A percentile compares a stretch with the other conserved stretches of the same genome.
phyloP scores from a whole-genome alignment of 2,329 filamentous ascomycete species.

The Zelopaecilomyces penicillatus region DNA sequence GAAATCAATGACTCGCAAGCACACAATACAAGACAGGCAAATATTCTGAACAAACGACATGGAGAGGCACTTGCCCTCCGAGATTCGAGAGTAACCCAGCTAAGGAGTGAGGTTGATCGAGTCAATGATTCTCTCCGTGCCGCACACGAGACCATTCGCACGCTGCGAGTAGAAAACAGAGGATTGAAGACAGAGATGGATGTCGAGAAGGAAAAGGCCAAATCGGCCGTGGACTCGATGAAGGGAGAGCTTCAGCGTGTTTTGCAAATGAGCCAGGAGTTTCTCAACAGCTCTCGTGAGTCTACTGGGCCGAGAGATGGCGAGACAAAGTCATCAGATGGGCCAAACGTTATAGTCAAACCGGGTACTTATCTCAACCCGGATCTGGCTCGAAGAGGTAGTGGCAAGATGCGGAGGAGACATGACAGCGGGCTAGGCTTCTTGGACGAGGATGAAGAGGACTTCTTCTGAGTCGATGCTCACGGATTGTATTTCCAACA shows the following conservation, averaged over 20 bases:
- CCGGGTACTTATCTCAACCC: conserved; percentile 17
- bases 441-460: conserved; percentile 43
- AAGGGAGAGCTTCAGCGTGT: conserved; percentile 43
- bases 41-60: conserved; percentile 31
- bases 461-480: conserved; percentile 15
- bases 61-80: conserved; percentile 40
- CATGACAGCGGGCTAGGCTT: conserved; percentile 49
- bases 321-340: not conserved
- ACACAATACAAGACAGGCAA: conserved; percentile 22
- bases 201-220: conserved; percentile 3
- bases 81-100: conserved; percentile 41
- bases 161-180: conserved; percentile 38
- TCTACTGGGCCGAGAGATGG: not conserved
- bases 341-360: not conserved
- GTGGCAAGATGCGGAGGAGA: conserved; percentile 34
- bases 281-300: conserved; percentile 27
- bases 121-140: conserved; percentile 36
- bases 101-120: conserved; percentile 40
- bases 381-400: conserved; percentile 22
- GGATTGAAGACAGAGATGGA: conserved; percentile 31
- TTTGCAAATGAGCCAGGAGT: conserved; percentile 36
- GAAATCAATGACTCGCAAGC: conserved; percentile 32
- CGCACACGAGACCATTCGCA: conserved; percentile 38
- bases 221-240: conserved; percentile 23
- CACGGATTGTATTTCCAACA: too few species aligned